Conservation (phyloP, 768 basidiomycete genomes). For the Tylopilus vinaceipallidus region DNA sequence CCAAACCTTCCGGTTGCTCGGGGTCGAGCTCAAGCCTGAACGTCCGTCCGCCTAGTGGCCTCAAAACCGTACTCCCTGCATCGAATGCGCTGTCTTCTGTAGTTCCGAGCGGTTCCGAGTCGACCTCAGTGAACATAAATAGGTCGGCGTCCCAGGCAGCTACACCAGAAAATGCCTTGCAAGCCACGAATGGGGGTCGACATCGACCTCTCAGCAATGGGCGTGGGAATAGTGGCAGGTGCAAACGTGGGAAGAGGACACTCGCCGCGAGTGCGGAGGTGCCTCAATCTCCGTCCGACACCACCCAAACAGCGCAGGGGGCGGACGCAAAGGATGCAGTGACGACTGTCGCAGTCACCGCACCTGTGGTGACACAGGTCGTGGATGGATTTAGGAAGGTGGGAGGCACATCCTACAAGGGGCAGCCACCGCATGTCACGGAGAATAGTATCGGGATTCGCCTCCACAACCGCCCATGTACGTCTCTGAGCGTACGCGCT, state of each 20-base stretch:
- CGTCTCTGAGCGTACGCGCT: neutral
- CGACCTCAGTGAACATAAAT: neutral
- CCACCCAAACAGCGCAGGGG: no score
- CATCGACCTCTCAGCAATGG: neutral
- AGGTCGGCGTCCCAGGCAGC: neutral
- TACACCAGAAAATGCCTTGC: neutral
- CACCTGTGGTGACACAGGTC: neutral
- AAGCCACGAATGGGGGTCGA: neutral
- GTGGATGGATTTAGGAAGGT: neutral
- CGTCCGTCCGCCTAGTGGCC: neutral
- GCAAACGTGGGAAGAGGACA: neutral
- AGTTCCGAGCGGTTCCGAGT: neutral
- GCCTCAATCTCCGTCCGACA: neutral
- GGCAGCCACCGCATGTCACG: neutral
- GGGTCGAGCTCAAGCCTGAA: neutral
- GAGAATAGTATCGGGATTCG: neutral
- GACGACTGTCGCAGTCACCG: neutral
- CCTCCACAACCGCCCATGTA: no score
- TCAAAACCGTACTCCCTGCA: slow-evolving; percentile 6
- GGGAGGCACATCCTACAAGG: neutral
- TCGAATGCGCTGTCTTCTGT: neutral
- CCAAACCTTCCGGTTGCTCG: neutral
- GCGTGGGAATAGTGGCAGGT: neutral
- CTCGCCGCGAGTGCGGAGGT: neutral
- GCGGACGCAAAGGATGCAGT: neutral